Evolutionary conservation across 257 asterid genomes (phyloP).

Genomic region (Vinca minor): DNA sequence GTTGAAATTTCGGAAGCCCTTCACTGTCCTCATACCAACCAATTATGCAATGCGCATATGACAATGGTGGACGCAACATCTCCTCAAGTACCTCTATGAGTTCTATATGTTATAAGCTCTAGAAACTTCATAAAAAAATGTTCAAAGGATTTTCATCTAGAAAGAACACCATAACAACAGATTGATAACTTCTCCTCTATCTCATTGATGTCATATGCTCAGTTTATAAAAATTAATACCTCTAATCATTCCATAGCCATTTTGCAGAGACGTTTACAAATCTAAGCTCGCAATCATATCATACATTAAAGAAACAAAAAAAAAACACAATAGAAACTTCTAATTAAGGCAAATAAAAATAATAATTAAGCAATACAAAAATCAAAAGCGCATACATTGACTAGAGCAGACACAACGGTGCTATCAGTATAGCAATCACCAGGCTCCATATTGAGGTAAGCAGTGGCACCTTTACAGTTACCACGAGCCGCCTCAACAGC

Average conservation of each 20-base stretch:
- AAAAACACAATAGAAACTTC: background rate
- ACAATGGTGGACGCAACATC: background rate
- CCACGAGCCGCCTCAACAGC: slow-evolving; percentile 79
- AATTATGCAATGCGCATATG: background rate
- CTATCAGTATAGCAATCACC: slow-evolving; percentile 59
- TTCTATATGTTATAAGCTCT: background rate
- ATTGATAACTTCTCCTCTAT: background rate
- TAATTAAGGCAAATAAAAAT: too few species aligned
- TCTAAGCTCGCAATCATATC: background rate
- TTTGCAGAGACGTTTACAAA: background rate
- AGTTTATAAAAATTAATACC: background rate
- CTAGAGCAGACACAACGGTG: slow-evolving; percentile 55
- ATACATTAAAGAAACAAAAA: background rate
- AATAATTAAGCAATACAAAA: background rate
- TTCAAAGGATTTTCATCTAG: background rate
- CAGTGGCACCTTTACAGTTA: slow-evolving; percentile 67
- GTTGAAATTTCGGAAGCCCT: background rate
- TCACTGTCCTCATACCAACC: background rate
- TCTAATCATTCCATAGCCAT: background rate
- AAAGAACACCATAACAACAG: background rate
- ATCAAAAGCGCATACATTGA: slow-evolving; percentile 41
- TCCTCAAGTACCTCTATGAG: background rate
- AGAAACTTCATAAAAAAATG: background rate
- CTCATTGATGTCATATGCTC: background rate
- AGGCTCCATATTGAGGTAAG: slow-evolving; percentile 94